A percentile compares a stretch with the other conserved stretches of the same genome.
Conservation (phyloP, 1,139 yeast genomes). For the Geotrichum histeridarum region DNA sequence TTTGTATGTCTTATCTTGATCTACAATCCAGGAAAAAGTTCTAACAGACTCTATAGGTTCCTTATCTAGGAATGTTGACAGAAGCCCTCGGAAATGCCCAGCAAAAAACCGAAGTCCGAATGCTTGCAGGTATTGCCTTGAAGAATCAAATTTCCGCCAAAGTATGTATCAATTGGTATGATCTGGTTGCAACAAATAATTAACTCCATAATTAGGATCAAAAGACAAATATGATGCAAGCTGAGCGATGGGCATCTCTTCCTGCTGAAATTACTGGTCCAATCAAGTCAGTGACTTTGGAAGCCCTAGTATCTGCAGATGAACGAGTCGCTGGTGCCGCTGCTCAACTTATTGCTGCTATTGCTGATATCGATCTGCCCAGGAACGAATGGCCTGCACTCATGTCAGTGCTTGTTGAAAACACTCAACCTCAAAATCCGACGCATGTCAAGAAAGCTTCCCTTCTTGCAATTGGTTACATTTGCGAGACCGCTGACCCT, state of each 20-base stretch:
- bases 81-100: conserved; percentile 64
- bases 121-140: conserved; percentile 82
- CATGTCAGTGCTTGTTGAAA: conserved; percentile 75
- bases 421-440: conserved; percentile 73
- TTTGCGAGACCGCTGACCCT: conserved; percentile 92
- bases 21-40: neutral
- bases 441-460: conserved; percentile 81
- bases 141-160: conserved; percentile 82
- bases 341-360: conserved; percentile 93
- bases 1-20: conserved; percentile 40
- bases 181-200: neutral
- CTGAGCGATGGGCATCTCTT: conserved; percentile 55
- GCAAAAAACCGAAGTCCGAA: conserved; percentile 75
- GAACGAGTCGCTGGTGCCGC: conserved; percentile 82
- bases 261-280: conserved; percentile 52
- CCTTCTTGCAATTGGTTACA: conserved; percentile 84
- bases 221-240: conserved; percentile 30
- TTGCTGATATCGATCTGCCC: conserved; percentile 92
- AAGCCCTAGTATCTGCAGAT: conserved; percentile 59
- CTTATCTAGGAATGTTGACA: conserved; percentile 64
- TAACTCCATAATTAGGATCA: no score
- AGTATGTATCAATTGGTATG: conserved; percentile 13
- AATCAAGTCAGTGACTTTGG: conserved; percentile 57
- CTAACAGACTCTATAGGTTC: conserved; percentile 31
- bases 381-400: conserved; percentile 82